Base-by-base conservation (phyloP, 2,329 filamentous ascomycete genomes). In the Fusarium haematococcum region DNA sequence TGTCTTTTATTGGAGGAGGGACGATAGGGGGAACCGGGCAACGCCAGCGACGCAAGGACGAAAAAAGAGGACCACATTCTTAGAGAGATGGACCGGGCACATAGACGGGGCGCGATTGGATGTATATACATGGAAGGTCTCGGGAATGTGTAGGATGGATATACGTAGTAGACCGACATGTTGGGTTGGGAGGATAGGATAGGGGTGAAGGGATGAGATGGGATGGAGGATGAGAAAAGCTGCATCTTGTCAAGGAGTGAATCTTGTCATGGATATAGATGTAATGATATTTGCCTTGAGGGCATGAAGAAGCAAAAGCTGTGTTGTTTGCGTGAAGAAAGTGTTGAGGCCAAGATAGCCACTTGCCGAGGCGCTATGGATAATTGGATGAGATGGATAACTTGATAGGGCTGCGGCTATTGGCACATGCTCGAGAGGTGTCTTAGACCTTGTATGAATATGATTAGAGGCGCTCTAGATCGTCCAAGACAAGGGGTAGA, bases 51-150 rank as follows among this genome's bases (percentile, higher is more conserved):
- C 37, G n/a, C 33, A 35, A 61, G 35, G 56, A 73, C 56, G 67
- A 64, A 58, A 71, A 56, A 69, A 69, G 48, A 61, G 48, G 68
- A 56, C 41, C 33, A 58, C 58, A 65, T 73, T 62, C 56, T 75
- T 75, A 75, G 72, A 63, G 61, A 74, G 58, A 75, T 70, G 69
- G 59, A 48, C 43, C 58, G 43, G 35, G 65, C 65, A 75, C 69
- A 74, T 75, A 75, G 72, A 75, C 59, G 65, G 48, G n/a, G 62
- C 33, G 68, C 25, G 65, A 48, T 45, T 57, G 74, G 69, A 50
- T 73, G 65, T 73, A 75, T 54, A 67, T 56, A 67, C 37, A 33
- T 45, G 62, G 18, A 58, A 48, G 57, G 63, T 64, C 50, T 65
- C 59, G 45, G 61, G 58, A 52, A 32, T 64, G 62, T 69, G 64